Evolutionary conservation across 192 early-diverging fungal genomes (phyloP), one percentile per base, ranked within the genome.

Genomic region (Mortierella antarctica): DNA sequence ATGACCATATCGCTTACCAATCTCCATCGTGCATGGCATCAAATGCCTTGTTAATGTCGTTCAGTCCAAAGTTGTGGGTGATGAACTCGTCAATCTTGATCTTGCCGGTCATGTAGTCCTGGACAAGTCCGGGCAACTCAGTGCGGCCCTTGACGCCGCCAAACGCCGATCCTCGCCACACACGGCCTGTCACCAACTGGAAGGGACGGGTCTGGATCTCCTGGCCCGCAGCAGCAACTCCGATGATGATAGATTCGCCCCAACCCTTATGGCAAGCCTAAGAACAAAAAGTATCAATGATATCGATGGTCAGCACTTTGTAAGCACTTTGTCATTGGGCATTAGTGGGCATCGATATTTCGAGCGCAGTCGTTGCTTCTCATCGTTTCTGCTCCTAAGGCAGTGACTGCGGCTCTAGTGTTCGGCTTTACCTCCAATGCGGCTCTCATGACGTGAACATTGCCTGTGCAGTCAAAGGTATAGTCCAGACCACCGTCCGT

Each of bases 401-500:
- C 31, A 31, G 31, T 31, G 31, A 31, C 31, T 31, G 31, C 31
- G 31, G 31, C 31, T 31, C 3, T 3, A 31, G 1, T 31, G 31
- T 31, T 31, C 31, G 21, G 17, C 53, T 18, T 49, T 67, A 70
- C 95, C 86, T 99, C 97, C 56, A 99, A 85, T 20, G 96, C 97
- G 31, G 96, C 90, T 53, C 97, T 90, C 97, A 99, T 99, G 40
- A 98, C 92, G 49, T 93, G 78, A 21, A 93, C 89, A 61, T 97
- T 98, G 62, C 93, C 97, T 70, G 94, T 95, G 87, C 95, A 96
- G 79, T 99, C 97, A 70, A 99, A 98, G 45, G 95, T 95, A 77
- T 97, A 96, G 75, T 99, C 97, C 41, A 97, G 90, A 53, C 97
- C 97, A 70, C 97, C 96, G 70, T 97, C 96, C 39, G 95, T 97